These are phyloP conservation scores for Batrachochytrium dendrobatidis DNA, from an alignment of 371 early-diverging fungal species.

Conservation along the genomic window DNA sequence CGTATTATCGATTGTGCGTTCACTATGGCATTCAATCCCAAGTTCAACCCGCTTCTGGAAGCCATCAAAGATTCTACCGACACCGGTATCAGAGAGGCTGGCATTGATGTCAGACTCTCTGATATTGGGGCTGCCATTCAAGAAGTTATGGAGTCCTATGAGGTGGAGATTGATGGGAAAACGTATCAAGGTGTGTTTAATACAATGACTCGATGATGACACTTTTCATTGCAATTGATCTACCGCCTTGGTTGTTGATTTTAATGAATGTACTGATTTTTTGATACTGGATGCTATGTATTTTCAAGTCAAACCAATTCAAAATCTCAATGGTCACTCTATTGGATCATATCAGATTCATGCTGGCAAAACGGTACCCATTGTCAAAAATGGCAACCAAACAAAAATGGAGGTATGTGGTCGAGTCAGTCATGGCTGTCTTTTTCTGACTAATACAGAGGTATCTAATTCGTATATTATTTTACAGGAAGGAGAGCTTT, in stretches of 20 bases:
- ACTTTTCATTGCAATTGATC: not conserved
- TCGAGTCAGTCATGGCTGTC: not conserved
- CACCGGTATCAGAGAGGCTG: slow-evolving; percentile 91
- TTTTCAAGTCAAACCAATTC: slow-evolving; percentile 78
- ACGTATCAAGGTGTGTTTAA: slow-evolving; percentile 62
- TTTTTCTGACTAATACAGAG: not conserved
- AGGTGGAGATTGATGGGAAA: slow-evolving; percentile 92
- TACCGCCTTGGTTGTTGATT: not conserved
- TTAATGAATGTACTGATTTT: not conserved
- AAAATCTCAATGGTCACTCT: slow-evolving; percentile 97
- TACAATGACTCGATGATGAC: not conserved
- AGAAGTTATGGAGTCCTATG: slow-evolving; percentile 98
- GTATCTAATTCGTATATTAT: not conserved
- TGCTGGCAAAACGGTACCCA: slow-evolving; percentile 96
- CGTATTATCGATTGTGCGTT: slow-evolving; percentile 98
- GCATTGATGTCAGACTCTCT: slow-evolving; percentile 93
- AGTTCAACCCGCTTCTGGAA: slow-evolving; percentile 79
- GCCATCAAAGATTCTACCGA: slow-evolving; percentile 98
- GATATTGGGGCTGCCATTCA: slow-evolving; percentile 98
- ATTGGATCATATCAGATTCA: slow-evolving; percentile 96
- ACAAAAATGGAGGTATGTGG: slow-evolving; percentile 80
- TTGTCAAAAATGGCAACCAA: slow-evolving; percentile 80
- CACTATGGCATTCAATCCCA: slow-evolving; percentile 92
- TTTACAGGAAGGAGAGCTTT: slow-evolving; percentile 81
- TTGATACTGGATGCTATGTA: not conserved